These are phyloP conservation scores for Podila epicladia DNA, from an alignment of 192 early-diverging fungal species.

Conservation along the genomic window DNA sequence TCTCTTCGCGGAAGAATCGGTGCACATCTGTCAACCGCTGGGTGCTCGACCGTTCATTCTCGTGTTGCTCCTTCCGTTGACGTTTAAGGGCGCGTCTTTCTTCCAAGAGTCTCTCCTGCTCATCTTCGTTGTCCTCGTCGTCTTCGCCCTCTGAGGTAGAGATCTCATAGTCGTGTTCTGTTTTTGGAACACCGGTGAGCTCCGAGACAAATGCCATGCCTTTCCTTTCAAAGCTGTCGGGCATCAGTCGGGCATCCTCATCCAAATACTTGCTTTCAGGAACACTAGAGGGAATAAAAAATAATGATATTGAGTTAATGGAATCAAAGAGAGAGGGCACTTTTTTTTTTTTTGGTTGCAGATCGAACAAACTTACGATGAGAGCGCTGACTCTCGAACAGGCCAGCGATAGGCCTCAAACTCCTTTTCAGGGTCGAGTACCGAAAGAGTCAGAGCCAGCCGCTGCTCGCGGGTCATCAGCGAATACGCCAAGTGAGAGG, in stretches of 20 bases:
- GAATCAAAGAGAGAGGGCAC: background rate
- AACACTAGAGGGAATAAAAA: conserved; percentile 6
- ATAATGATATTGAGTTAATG: background rate
- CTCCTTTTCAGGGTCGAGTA: background rate
- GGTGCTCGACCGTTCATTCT: conserved; percentile 11
- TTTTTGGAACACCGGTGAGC: conserved; percentile 37
- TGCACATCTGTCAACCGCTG: conserved; percentile 13
- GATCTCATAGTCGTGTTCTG: background rate
- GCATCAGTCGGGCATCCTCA: background rate
- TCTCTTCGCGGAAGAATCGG: conserved; percentile 10
- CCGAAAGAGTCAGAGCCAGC: background rate
- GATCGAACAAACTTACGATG: conserved; percentile 6
- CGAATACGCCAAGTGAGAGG: background rate
- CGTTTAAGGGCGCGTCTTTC: conserved; percentile 5
- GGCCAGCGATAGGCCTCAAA: conserved; percentile 36
- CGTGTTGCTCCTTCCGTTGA: conserved; percentile 7
- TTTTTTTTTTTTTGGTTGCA: background rate
- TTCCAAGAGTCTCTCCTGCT: background rate
- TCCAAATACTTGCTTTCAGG: background rate
- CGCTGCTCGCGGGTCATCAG: background rate
- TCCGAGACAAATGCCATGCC: conserved; percentile 35
- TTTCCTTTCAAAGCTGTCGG: conserved; percentile 6
- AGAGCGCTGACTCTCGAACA: conserved; percentile 25
- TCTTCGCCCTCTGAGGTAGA: no score
- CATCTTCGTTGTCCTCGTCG: background rate